phyloP scores from a whole-genome alignment of 164 flowering plant species.

The Santalum album region DNA sequence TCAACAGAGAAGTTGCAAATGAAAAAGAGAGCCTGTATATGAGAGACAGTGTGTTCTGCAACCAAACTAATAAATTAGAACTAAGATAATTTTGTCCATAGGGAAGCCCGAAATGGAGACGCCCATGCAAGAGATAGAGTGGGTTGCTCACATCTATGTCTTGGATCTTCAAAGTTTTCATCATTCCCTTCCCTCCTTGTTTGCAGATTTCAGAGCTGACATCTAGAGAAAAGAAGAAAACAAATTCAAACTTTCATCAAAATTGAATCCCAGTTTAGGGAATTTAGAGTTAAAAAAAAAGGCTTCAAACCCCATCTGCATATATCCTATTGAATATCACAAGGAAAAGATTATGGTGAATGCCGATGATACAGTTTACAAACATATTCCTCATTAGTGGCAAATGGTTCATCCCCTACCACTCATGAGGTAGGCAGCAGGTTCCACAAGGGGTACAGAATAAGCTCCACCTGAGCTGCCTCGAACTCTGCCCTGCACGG shows the following conservation, averaged over 20 bases:
- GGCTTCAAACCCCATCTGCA: not conserved
- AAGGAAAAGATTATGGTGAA: conserved; percentile 2
- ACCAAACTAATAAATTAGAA: too few species aligned
- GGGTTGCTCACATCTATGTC: conserved; percentile 69
- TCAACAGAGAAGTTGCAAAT: too few species aligned
- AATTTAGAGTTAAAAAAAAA: too few species aligned
- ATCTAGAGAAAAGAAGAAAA: conserved; percentile 43
- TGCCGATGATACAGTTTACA: not conserved
- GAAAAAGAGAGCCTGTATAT: not conserved
- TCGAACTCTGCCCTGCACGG: conserved; percentile 26
- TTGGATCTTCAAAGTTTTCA: conserved; percentile 79
- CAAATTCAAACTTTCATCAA: not conserved
- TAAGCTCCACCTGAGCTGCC: conserved; percentile 24
- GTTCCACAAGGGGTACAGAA: conserved; percentile 29
- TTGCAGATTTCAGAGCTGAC: conserved; percentile 77
- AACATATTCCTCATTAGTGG: conserved; percentile 10
- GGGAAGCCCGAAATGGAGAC: not conserved
- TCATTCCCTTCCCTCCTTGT: conserved; percentile 84
- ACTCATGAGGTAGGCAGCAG: conserved; percentile 52
- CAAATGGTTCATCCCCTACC: conserved; percentile 26
- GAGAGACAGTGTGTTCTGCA: not conserved
- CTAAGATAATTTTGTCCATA: too few species aligned
- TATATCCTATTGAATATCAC: not conserved
- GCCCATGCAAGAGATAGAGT: conserved; percentile 1
- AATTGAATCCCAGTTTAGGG: not conserved